Evolutionary conservation across 2,329 filamentous ascomycete genomes (phyloP).

Genomic region (Verticillium klebahnii): DNA sequence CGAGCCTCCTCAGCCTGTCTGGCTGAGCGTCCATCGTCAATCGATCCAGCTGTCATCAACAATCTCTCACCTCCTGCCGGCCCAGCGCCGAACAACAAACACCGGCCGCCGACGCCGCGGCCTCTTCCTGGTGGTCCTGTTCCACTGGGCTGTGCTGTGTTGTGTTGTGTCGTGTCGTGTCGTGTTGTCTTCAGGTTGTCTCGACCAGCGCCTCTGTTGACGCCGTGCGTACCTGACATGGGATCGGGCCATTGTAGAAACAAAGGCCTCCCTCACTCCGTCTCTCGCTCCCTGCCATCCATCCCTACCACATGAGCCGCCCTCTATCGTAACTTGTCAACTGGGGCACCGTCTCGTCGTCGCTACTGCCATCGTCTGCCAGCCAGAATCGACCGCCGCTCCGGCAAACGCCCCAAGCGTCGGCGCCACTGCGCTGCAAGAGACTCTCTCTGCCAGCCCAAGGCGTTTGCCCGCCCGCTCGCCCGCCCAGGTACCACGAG

Average conservation of each 20-base stretch:
- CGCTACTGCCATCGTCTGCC: not conserved
- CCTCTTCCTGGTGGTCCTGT: not conserved
- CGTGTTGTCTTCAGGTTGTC: not conserved
- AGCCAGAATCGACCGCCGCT: not conserved
- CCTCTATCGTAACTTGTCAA: too few relatives aligned
- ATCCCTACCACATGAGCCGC: not conserved
- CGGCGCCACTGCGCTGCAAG: not conserved
- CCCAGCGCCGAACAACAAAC: not conserved
- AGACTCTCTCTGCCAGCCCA: not conserved
- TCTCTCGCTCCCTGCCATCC: not conserved
- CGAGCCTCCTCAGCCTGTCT: too few relatives aligned
- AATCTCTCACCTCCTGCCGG: not conserved
- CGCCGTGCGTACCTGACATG: not conserved
- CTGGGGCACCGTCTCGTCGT: not conserved
- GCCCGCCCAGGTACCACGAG: not conserved
- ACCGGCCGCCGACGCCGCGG: not conserved
- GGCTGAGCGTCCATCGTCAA: too few relatives aligned
- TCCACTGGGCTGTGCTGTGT: not conserved
- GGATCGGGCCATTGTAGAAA: not conserved
- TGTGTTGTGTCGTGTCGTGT: not conserved
- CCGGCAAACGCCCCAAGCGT: not conserved
- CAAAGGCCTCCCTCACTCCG: not conserved
- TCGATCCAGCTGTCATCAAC: not conserved
- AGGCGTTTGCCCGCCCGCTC: not conserved
- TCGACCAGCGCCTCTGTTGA: not conserved